phyloP scores from a whole-genome alignment of 495 filamentous ascomycete genomes.

The Podospora appendiculata region DNA sequence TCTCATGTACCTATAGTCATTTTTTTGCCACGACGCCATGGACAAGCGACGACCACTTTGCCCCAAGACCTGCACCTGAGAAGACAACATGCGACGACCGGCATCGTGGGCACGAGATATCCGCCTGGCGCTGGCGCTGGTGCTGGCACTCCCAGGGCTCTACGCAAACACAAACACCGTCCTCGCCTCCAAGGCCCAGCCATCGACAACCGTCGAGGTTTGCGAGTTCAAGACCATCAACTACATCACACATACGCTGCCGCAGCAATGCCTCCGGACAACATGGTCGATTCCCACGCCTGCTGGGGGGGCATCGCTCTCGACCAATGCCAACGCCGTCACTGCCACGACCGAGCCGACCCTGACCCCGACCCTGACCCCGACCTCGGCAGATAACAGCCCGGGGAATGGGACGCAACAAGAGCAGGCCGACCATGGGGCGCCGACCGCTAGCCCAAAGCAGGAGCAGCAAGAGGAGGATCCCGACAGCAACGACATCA shows the following conservation, averaged over 20 bases:
- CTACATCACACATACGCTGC: constrained; percentile 71
- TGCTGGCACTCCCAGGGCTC: constrained; percentile 17
- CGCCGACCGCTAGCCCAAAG: background rate
- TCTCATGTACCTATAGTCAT: too few relatives aligned
- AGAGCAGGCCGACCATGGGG: constrained; percentile 6
- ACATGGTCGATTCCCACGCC: constrained; percentile 25
- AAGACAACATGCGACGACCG: too few relatives aligned
- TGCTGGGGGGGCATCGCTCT: constrained; percentile 8
- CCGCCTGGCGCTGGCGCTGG: constrained; percentile 5
- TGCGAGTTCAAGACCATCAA: constrained; percentile 67
- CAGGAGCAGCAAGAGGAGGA: constrained; percentile 7
- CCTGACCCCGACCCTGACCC: constrained; percentile 2
- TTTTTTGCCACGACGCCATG: too few relatives aligned
- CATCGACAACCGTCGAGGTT: constrained; percentile 10
- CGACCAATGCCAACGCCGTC: constrained; percentile 3
- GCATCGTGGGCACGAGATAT: too few relatives aligned
- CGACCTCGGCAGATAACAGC: constrained; percentile 1
- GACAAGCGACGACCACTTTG: too few relatives aligned
- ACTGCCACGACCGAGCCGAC: background rate
- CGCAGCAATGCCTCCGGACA: constrained; percentile 65
- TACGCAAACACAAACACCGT: constrained; percentile 8
- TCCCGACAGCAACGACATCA: constrained; percentile 45
- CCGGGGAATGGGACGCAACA: constrained; percentile 3
- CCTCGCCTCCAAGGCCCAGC: constrained; percentile 11
- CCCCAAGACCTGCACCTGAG: too few relatives aligned